phyloP scores from a whole-genome alignment of 1,139 yeast genomes.

The Sugiyamaella pinicola region DNA sequence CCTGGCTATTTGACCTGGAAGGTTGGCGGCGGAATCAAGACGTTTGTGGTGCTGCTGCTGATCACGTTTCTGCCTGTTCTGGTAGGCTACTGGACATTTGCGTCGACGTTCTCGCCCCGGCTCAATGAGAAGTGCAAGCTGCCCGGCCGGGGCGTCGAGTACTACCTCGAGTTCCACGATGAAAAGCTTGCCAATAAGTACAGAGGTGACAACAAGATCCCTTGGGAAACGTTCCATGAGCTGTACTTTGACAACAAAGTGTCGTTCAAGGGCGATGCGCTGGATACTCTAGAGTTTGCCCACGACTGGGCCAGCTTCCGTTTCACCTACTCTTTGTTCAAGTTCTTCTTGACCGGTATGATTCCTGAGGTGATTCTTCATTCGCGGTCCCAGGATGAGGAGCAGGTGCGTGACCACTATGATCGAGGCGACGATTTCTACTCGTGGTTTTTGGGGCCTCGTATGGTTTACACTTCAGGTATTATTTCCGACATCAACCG shows the following conservation, averaged over 20 bases:
- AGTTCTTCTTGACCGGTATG: slow-evolving; percentile 82
- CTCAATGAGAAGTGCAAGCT: slow-evolving; percentile 73
- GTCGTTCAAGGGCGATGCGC: slow-evolving; percentile 82
- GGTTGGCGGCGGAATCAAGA: slow-evolving; percentile 73
- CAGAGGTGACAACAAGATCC: slow-evolving; percentile 72
- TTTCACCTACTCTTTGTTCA: slow-evolving; percentile 76
- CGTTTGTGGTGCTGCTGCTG: slow-evolving; percentile 56
- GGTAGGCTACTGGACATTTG: slow-evolving; percentile 78
- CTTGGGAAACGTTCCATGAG: slow-evolving; percentile 92
- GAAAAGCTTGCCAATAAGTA: slow-evolving; percentile 71
- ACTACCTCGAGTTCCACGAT: slow-evolving; percentile 81
- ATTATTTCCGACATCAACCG: slow-evolving; percentile 68
- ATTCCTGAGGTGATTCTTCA: slow-evolving; percentile 93
- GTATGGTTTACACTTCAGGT: slow-evolving; percentile 94
- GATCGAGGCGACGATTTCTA: slow-evolving; percentile 97
- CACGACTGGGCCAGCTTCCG: slow-evolving; percentile 89
- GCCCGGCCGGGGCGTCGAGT: slow-evolving; percentile 77
- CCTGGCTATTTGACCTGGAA: slow-evolving; percentile 68
- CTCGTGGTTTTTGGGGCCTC: slow-evolving; percentile 91
- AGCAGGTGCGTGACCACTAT: slow-evolving; percentile 93
- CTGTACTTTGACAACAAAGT: slow-evolving; percentile 83
- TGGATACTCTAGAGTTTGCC: slow-evolving; percentile 81
- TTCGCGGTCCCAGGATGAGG: slow-evolving; percentile 92
- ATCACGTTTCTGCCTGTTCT: slow-evolving; percentile 67
- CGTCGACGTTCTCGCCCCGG: slow-evolving; percentile 79